phyloP scores from a whole-genome alignment of 768 basidiomycete genomes.

The Lentinula aciculospora region DNA sequence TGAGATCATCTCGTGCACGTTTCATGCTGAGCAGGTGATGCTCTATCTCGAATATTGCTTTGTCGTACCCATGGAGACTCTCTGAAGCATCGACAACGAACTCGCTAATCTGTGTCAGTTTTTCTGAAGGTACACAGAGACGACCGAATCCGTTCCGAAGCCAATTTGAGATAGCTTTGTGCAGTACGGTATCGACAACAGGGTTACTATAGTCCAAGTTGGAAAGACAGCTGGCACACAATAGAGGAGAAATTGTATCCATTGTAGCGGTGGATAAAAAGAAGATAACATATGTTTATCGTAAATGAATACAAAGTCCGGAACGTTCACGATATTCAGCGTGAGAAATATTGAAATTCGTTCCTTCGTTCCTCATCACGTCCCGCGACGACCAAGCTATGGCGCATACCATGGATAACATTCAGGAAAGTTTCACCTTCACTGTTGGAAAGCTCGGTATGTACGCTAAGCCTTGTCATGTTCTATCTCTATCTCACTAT shows the following conservation, averaged over 20 bases:
- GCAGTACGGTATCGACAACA: not conserved
- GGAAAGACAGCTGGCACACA: not conserved
- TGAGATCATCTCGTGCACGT: not conserved
- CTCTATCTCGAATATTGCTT: not conserved
- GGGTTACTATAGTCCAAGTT: not conserved
- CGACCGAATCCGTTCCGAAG: not conserved
- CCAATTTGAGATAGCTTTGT: not conserved
- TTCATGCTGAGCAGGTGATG: not conserved
- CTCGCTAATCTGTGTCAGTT: not conserved
- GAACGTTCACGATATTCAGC: too few species aligned
- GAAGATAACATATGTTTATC: too few species aligned
- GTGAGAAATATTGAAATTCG: too few species aligned
- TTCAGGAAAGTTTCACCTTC: conserved; percentile 71
- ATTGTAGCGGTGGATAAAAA: too few species aligned
- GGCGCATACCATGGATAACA: conserved; percentile 1
- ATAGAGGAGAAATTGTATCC: not conserved
- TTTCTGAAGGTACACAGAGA: not conserved
- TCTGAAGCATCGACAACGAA: not conserved
- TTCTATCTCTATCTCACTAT: conserved; percentile 7
- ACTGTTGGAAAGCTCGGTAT: conserved; percentile 93
- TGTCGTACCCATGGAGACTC: not conserved
- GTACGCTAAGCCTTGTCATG: conserved; percentile 17
- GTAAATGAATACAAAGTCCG: too few species aligned
- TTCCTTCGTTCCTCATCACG: not conserved
- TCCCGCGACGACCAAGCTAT: not conserved